phyloP scores from a whole-genome alignment of 305 asterid genomes.

The Euphrasia arctica region DNA sequence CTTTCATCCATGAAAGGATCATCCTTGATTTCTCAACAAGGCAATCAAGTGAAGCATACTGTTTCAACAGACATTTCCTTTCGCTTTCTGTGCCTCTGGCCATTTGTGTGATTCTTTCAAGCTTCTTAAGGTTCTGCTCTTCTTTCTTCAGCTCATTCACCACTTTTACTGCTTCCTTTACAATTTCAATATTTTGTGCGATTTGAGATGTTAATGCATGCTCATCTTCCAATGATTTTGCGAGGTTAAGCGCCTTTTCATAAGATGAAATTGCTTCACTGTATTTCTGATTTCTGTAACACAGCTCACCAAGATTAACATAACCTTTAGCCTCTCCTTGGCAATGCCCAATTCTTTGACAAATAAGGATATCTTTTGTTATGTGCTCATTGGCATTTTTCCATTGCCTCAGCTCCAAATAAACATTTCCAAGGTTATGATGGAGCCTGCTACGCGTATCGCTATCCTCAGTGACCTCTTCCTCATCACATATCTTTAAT shows the following conservation, averaged over 20 bases:
- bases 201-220: constrained; percentile 57
- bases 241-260: constrained; percentile 70
- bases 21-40: constrained; percentile 79
- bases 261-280: constrained; percentile 72
- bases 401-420: constrained; percentile 81
- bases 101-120: constrained; percentile 55
- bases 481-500: constrained; percentile 80
- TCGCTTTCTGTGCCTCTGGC: constrained; percentile 67
- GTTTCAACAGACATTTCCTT: constrained; percentile 70
- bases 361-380: constrained; percentile 38
- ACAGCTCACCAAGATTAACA: constrained; percentile 84
- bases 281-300: constrained; percentile 65
- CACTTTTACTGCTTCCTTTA: constrained; percentile 62
- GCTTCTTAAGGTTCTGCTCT: constrained; percentile 78
- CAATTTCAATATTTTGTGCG: constrained; percentile 58
- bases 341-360: constrained; percentile 56
- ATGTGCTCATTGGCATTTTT: constrained; percentile 66
- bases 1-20: constrained; percentile 70
- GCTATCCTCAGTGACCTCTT: constrained; percentile 70
- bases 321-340: constrained; percentile 99
- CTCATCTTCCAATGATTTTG: constrained; percentile 93
- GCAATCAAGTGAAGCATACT: constrained; percentile 59
- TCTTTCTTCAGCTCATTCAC: constrained; percentile 66
- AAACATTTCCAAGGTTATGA: constrained; percentile 92
- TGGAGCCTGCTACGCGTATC: constrained; percentile 95